Evolutionary conservation across 352 stramenopile genomes (phyloP), one percentile per base, ranked within the genome.

Genomic region (Globisporangium orthogonon): DNA sequence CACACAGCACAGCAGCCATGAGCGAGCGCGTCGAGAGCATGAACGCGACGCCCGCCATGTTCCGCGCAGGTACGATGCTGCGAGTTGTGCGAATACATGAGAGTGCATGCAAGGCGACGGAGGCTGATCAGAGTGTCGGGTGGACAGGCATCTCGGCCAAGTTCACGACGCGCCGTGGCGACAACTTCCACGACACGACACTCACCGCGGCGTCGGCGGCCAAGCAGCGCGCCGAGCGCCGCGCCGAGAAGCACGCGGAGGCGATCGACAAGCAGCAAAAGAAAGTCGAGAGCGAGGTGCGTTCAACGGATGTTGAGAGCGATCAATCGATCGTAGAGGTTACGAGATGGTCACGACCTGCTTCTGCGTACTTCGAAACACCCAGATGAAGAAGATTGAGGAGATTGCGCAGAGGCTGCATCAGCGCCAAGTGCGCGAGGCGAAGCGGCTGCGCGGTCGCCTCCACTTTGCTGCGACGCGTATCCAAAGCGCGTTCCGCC

Each of bases 181-280:
- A 56, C 30, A 89, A 89, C 52, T 91, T 89, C 49, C 70, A 83
- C 7, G 83, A 94, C 57, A 91, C 81, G 18, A 89, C 78, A 0
- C 67, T 94, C 35, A 72, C 76, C 5, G 83, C 76, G 7, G 81
- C 83, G 5, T 91, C 83, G 6, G 78, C 74, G 4, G 81, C 83
- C 0, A 89, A 88, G 54, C 54, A 71, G 14, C 76, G 83, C 31
- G 72, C 79, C 6, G 82, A 94, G 50, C 65, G 61, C 43, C 89
- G 83, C 51, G 54, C 86, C 43, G 73, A 88, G 56, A 66, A 70
- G 9, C 83, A 91, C 58, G 71, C 78, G 7, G 70, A 77, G 28
- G 79, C 78, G 4, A 88, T 94, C 47, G 69, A 90, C 53, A 87
- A 86, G 49, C 81, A 94, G 56, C 79, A 90, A 39, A 62, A 87